phyloP scores from a whole-genome alignment of 345 rosid genomes.

The Trapa incisa region DNA sequence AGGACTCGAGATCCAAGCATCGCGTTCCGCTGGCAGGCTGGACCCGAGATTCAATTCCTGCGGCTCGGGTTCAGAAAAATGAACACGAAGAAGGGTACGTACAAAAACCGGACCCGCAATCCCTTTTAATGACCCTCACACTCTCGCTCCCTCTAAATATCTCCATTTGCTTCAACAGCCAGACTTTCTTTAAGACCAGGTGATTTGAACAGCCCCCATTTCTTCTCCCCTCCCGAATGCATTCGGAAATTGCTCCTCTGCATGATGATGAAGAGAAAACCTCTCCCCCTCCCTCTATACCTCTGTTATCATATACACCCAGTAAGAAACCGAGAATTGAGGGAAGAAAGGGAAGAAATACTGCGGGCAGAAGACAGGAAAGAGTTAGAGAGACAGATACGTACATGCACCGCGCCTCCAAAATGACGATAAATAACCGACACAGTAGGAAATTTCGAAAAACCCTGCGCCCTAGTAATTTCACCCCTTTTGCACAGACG shows the following conservation, averaged over 20 bases:
- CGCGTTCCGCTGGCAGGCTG: too few relatives aligned
- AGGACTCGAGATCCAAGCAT: too few relatives aligned
- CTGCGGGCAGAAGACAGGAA: background rate
- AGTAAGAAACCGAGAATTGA: too few relatives aligned
- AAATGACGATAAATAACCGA: background rate
- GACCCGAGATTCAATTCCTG: too few relatives aligned
- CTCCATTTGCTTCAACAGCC: background rate
- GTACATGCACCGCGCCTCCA: background rate
- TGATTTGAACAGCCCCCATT: background rate
- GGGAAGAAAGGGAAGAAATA: background rate
- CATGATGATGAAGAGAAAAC: background rate
- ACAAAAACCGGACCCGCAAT: too few relatives aligned
- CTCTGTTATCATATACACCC: background rate
- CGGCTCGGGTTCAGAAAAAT: too few relatives aligned
- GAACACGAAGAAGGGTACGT: too few relatives aligned
- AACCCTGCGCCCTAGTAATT: too few relatives aligned
- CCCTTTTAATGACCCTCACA: too few relatives aligned
- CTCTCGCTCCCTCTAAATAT: too few relatives aligned
- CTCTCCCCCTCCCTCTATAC: background rate
- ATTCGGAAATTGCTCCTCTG: background rate
- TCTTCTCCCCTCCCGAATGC: background rate
- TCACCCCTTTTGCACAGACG: too few relatives aligned
- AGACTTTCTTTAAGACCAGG: background rate
- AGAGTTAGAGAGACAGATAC: constrained; percentile 1
- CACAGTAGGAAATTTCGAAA: background rate